Conservation (phyloP, 2,329 filamentous ascomycete species). For the Diaporthe ilicicola region DNA sequence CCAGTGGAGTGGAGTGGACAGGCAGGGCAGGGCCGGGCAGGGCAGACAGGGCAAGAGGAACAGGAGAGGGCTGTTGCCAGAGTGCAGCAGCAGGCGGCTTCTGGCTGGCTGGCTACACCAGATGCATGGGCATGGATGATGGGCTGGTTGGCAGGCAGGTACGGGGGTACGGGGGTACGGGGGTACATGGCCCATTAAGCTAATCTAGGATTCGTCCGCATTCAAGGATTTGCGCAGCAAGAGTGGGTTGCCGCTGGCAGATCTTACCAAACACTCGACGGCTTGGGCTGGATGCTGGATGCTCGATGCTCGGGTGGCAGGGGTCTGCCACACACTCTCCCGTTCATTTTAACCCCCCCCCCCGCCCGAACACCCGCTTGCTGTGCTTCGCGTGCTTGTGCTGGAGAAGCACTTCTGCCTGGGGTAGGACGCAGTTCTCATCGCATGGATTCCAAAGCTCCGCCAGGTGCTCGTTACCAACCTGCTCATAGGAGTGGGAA, state of each 20-base stretch:
- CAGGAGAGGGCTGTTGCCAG: conserved; percentile 12
- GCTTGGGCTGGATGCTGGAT: neutral
- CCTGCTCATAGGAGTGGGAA: neutral
- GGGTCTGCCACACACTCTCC: conserved; percentile 9
- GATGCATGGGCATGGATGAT: too few relatives aligned
- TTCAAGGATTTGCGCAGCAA: conserved; percentile 21
- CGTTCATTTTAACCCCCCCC: neutral
- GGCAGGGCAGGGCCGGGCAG: neutral
- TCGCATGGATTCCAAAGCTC: too few relatives aligned
- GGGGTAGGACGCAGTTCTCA: neutral
- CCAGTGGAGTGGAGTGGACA: conserved; percentile 16
- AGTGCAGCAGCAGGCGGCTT: conserved; percentile 4
- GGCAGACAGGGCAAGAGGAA: neutral
- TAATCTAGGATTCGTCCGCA: conserved; percentile 11
- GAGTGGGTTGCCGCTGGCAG: conserved; percentile 17
- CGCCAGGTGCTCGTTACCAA: too few relatives aligned
- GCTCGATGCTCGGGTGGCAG: neutral
- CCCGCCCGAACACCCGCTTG: neutral
- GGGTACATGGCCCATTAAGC: conserved; percentile 10
- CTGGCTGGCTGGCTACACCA: neutral
- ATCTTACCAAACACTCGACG: conserved; percentile 16
- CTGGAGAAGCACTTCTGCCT: conserved; percentile 3
- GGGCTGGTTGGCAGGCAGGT: neutral
- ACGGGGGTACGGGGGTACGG: neutral
- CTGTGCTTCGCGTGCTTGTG: neutral